Base-by-base conservation (phyloP, 2,329 filamentous ascomycete genomes). In the Rugonectria rugulosa region DNA sequence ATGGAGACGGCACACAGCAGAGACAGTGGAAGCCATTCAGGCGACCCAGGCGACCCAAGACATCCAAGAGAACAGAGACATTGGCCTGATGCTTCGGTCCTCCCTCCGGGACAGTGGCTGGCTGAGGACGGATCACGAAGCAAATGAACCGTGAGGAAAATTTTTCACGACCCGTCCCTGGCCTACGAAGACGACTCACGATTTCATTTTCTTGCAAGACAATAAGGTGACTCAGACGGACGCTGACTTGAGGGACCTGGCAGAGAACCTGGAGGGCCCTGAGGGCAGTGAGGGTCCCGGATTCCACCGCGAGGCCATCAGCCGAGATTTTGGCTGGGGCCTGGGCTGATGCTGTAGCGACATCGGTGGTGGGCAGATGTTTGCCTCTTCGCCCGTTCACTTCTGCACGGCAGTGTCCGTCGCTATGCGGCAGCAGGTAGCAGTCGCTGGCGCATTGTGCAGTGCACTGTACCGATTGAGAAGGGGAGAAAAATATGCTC, bases 271-370 rank as follows among this genome's bases (percentile, higher is more conserved):
- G 26, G 54, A 40, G n/a, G 44, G 32, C 27, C 24, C 36, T 24
- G 34, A 36, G 34, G 56, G 55, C 59, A 38, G 46, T 60, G 63
- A 67, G 65, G 63, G 57, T 58, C 63, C 65, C 64, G 65, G 64
- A 60, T 67, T 49, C 59, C 65, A 65, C 66, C 65, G 60, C 47
- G 46, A 64, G 56, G 57, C 57, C 65, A 68, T 68, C 65, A 67
- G 60, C 65, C 65, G 65, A 68, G 65, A 68, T 65, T 68, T 56
- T 56, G 29, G 46, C 56, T 63, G 56, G 59, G 57, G 62, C 57
- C 65, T 68, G 65, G 60, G 60, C 65, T 66, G 64, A 67, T 67
- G 57, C 62, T 59, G 60, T 57, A 68, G 65, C 65, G 65, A 67
- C 63, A 64, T 65, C 65, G 65, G 64, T 65, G 64, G 64, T 68